Percentiles rank a stretch among this genome's conserved stretches.
Evolutionary conservation across 2,329 filamentous ascomycete species (phyloP).

Genomic region (Microdochium nivale): DNA sequence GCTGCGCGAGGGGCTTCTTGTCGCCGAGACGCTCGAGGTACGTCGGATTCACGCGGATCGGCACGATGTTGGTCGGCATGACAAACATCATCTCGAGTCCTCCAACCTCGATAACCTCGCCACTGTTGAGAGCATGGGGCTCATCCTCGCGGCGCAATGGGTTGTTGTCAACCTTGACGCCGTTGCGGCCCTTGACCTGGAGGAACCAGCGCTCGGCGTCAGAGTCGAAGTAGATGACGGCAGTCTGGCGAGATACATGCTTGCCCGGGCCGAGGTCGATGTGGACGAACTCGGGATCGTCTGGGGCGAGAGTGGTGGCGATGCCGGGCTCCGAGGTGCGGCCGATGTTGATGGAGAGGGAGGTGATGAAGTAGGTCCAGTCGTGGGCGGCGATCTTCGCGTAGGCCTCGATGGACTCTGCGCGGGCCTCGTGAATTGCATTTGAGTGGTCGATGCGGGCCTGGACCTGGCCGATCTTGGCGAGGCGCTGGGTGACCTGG

Average conservation of each 20-base stretch:
- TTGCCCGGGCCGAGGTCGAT: constrained; percentile 85
- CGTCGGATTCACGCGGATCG: constrained; percentile 57
- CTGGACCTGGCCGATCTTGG: constrained; percentile 38
- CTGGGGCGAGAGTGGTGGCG: constrained; percentile 30
- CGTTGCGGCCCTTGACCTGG: constrained; percentile 83
- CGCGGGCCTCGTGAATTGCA: constrained; percentile 51
- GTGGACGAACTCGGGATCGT: constrained; percentile 53
- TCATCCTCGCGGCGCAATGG: constrained; percentile 57
- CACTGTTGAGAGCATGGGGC: constrained; percentile 64
- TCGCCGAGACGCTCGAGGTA: constrained; percentile 63
- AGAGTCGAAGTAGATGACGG: constrained; percentile 63
- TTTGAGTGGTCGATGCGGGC: constrained; percentile 57
- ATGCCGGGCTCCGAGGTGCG: constrained; percentile 48
- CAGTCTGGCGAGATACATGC: constrained; percentile 70
- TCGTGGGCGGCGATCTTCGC: constrained; percentile 75
- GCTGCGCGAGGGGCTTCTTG: constrained; percentile 16
- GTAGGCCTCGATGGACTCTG: constrained; percentile 61
- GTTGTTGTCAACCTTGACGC: constrained; percentile 72
- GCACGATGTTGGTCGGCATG: constrained; percentile 63
- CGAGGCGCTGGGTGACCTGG: constrained; percentile 44
- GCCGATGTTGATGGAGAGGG: constrained; percentile 68
- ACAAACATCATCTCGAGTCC: constrained; percentile 99
- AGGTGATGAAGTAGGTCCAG: constrained; percentile 79
- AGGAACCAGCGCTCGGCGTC: constrained; percentile 72
- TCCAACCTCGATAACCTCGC: constrained; percentile 84